Evolutionary conservation across 2,329 filamentous ascomycete genomes (phyloP).

Genomic region (Talaromyces sp.): DNA sequence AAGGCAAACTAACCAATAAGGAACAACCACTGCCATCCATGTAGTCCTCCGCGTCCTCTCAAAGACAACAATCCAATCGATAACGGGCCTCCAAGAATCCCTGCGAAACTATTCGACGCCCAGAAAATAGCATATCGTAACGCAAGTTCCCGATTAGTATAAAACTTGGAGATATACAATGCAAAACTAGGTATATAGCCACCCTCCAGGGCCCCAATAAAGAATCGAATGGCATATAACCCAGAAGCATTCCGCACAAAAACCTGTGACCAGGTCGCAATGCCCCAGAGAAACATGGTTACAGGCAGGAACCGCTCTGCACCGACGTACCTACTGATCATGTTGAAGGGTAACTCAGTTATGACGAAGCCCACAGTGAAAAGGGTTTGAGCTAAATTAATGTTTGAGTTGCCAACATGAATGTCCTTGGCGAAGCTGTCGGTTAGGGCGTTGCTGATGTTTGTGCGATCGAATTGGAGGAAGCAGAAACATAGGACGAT

Average conservation of each 20-base stretch:
- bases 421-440: slow-evolving; percentile 18
- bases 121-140: slow-evolving; percentile 10
- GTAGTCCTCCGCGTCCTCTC: slow-evolving; percentile 1
- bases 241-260: slow-evolving; percentile 25
- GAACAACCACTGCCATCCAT: slow-evolving; percentile 13
- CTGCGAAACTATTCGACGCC: slow-evolving; percentile 12
- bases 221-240: slow-evolving; percentile 30
- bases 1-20: slow-evolving; percentile 4
- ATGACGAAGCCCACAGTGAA: slow-evolving; percentile 25
- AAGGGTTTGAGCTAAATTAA: slow-evolving; percentile 23
- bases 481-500: slow-evolving; percentile 20
- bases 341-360: slow-evolving; percentile 26
- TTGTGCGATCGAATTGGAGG: slow-evolving; percentile 23
- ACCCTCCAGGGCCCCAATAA: slow-evolving; percentile 45
- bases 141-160: slow-evolving; percentile 23
- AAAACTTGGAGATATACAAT: slow-evolving; percentile 24
- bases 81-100: slow-evolving; percentile 10
- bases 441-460: slow-evolving; percentile 22
- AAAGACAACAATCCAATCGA: slow-evolving; percentile 9
- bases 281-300: slow-evolving; percentile 20
- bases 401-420: slow-evolving; percentile 18
- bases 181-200: slow-evolving; percentile 45
- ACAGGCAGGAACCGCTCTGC: slow-evolving; percentile 24
- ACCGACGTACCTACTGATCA: slow-evolving; percentile 24
- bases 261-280: slow-evolving; percentile 20